Evolutionary conservation across 192 early-diverging fungal species (phyloP), one percentile per base, ranked within the genome.

Genomic region (Coemansia guatemalensis): DNA sequence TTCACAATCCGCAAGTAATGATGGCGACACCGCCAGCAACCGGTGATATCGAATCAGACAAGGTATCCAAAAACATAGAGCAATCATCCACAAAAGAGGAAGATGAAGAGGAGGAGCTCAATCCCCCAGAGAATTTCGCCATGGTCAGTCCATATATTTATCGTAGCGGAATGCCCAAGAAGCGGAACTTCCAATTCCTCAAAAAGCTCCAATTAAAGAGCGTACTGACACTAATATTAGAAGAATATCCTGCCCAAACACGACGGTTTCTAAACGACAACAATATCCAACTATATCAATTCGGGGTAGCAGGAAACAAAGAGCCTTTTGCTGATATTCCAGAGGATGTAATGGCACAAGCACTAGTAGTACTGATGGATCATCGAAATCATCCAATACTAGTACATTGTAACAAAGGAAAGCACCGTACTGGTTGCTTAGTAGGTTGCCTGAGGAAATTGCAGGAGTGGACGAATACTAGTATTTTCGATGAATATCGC

Each of bases 401-500:
- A 44, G 90, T 99, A 8, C 96, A 99, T 66, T 99, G 95, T 71
- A 97, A 99, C 72, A 96, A 97, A 74, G 97, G 97, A 53, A 97
- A 97, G 85, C 93, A 99, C 69, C 87, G 97, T n/a, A 94, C 96
- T 6, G 97, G 95, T 1, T 99, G 97, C 71, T 65, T 99, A 29
- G 88, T 99, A 35, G 97, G 95, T 5, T 97, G 94, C 49, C 81
- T 99, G 59, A 78, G 97, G n/a, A 96, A 95, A 58, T 64, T 97
- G 26, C 94, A 96, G 60, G 87, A 93, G 54, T 99, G 97, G 97
- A 88, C 90, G 1, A 86, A 94, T 58, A 95, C 95, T 0, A 90
- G 91, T n/a, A 97, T 96, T 27, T 99, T 97, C 87, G 94, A 96
- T 68, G 97, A 99, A 70, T 99, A 99, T 72, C 85, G 94, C 39